Base-by-base conservation (phyloP, 768 basidiomycete species). In the Gloeostereum incarnatum region DNA sequence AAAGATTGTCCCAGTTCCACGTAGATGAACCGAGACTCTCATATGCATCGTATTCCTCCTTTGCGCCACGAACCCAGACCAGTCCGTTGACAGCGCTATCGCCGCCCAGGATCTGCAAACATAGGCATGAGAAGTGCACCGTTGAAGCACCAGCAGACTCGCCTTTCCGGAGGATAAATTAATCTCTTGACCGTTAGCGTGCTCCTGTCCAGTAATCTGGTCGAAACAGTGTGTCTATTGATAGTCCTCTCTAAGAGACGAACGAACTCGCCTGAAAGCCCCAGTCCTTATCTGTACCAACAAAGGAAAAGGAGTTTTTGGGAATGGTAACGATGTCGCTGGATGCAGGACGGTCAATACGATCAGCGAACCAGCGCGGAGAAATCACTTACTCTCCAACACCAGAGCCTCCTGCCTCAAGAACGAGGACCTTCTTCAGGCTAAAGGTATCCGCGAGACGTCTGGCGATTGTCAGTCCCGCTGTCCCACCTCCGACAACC, bases 1-100 rank as follows among this genome's bases (percentile, higher is more conserved):
- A 59, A 41, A 64, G 50, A 14, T 41, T 48, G 10, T 57, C 46
- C 62, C 63, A 66, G 33, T 58, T 60, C 63, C 65, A 66, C 31
- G 50, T 47, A 3, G 53, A 43, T 11, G 43, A 47, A 2, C 53
- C 55, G 18, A 66, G 46, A 10, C 46, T 41, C 23, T 48, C 42
- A 38, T 48, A 47, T 2, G 56, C 53, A 34, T 63, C 54, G 36
- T 58, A 62, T 35, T 63, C 58, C 6, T 45, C 47, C 25, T 44
- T 41, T 25, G 52, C 38, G 4, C 58, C 59, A 6, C 61, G 52
- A 29, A 54, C 53, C 56, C 60, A 64, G 19, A 57, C 54, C 13
- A 56, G 48, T 27, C 61, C 62, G 36, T 65, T 64, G 24, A 63
- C 55, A 7, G 63, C 57, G 18, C 49, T 49, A 16, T 50, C 51